Conservation (phyloP, 345 rosid genomes). For the thale cress (Arabidopsis thaliana) region TAIR10.1 NC_003070.9:3787501-3788000, state of each 20-base stretch:
- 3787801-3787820: neutral
- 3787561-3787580: conserved; percentile 7
- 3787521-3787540: conserved; percentile 8
- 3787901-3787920: conserved; percentile 44
- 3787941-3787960: conserved; percentile 50
- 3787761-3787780: neutral
- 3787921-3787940: conserved; percentile 55
- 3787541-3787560: conserved; percentile 26
- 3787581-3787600: conserved; percentile 24
- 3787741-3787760: conserved; percentile 33
- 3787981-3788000: conserved; percentile 27
- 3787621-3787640: conserved; percentile 22
- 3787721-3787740: conserved; percentile 9
- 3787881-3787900: conserved; percentile 21
- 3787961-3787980: conserved; percentile 56
- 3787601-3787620: conserved; percentile 23
- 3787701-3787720: conserved; percentile 6
- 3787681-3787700: conserved; percentile 1
- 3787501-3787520: conserved; percentile 4
- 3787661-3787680: conserved; percentile 28
- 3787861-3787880: conserved; percentile 21
- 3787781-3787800: neutral
- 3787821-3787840: conserved; percentile 18
- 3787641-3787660: conserved; percentile 24
- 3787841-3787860: conserved; percentile 29